A percentile compares a stretch with the other conserved stretches of the same genome.
Conservation (phyloP, 768 basidiomycete genomes). For the Leccinum sublutescens region DNA sequence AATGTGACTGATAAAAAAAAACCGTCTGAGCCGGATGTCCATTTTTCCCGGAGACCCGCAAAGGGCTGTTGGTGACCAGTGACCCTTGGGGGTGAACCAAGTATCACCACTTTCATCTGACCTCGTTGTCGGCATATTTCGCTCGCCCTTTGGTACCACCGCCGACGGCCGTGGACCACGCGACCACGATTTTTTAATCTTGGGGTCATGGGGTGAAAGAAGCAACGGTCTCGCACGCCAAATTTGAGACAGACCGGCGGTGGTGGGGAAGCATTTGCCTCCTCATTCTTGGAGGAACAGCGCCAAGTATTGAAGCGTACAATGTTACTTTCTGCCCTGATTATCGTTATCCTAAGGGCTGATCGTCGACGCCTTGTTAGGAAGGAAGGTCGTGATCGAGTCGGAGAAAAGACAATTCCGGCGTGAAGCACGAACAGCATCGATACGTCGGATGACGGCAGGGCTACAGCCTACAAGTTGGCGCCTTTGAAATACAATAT, state of each 20-base stretch:
- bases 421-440: conserved; percentile 16
- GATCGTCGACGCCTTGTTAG: conserved; percentile 21
- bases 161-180: conserved; percentile 4
- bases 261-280: conserved; percentile 5
- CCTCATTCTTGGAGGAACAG: conserved; percentile 7
- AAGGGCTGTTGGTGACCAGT: neutral
- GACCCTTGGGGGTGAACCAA: conserved; percentile 2
- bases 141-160: conserved; percentile 3
- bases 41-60: neutral
- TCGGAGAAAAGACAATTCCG: conserved; percentile 9
- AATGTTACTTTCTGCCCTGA: conserved; percentile 14
- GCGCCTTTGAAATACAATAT: conserved; percentile 14
- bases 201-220: conserved; percentile 8
- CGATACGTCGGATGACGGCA: conserved; percentile 11
- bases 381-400: conserved; percentile 14
- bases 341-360: conserved; percentile 4
- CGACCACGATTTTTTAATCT: conserved; percentile 23
- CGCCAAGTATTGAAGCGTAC: neutral
- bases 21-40: conserved; percentile 1
- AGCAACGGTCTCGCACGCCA: conserved; percentile 13
- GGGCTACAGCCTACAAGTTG: conserved; percentile 11
- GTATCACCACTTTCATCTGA: conserved; percentile 4
- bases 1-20: neutral
- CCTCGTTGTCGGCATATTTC: conserved; percentile 17
- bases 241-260: conserved; percentile 2